A percentile compares a stretch with the other conserved stretches of the same genome.
Evolutionary conservation across 2,329 filamentous ascomycete genomes (phyloP).

Genomic region (Didymella segeticola): DNA sequence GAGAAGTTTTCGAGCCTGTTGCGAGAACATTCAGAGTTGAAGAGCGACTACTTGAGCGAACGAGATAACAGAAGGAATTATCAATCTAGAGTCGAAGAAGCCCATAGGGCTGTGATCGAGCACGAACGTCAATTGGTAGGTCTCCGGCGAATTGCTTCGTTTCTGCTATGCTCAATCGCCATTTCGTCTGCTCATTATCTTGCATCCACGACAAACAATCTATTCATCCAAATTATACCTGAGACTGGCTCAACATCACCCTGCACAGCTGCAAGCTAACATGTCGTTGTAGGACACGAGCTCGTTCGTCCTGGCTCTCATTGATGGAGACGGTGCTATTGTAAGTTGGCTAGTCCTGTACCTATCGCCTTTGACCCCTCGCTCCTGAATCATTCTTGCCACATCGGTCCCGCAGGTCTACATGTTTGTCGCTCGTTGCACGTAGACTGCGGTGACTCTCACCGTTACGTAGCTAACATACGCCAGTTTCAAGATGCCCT

Average conservation of each 20-base stretch:
- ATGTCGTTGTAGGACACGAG: constrained; percentile 37
- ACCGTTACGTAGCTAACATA: too few relatives aligned
- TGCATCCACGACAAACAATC: neutral
- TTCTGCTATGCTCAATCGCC: neutral
- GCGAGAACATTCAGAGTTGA: constrained; percentile 35
- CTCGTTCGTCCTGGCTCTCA: constrained; percentile 55
- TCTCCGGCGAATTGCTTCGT: neutral
- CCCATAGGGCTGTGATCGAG: constrained; percentile 26
- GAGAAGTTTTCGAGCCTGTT: constrained; percentile 34
- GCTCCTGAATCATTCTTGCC: too few relatives aligned
- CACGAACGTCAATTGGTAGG: constrained; percentile 37
- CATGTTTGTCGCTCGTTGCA: neutral
- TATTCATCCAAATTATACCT: neutral
- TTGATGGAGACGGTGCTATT: constrained; percentile 59
- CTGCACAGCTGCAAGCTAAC: constrained; percentile 5
- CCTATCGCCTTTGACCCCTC: neutral
- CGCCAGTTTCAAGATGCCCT: constrained; percentile 54
- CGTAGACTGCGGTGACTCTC: neutral
- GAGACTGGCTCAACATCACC: neutral
- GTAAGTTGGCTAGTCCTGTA: constrained; percentile 34
- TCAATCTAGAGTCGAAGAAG: constrained; percentile 34
- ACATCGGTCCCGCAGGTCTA: too few relatives aligned
- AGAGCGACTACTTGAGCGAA: constrained; percentile 43
- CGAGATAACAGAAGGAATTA: constrained; percentile 40
- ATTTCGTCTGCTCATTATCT: too few relatives aligned